Evolutionary conservation across 306 rosid genomes (phyloP), one percentile per base, ranked within the genome.

Genomic region (Cucurbita maxima): DNA sequence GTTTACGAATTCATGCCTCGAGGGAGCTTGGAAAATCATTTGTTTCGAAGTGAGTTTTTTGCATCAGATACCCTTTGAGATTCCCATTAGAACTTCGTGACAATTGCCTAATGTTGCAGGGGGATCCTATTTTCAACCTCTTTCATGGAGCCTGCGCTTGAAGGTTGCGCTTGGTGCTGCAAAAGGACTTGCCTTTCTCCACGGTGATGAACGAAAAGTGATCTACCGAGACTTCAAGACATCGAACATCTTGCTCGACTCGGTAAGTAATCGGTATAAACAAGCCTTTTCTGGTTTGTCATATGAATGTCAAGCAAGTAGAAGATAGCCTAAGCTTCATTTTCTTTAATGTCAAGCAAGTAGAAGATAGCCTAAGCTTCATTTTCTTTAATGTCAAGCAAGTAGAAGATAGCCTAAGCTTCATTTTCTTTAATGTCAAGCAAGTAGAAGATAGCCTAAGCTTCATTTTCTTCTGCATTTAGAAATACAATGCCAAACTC

Each of bases 151-250:
- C 71, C 85, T 88, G 11, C 94, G 90, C 5, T 61, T 88, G 78
- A 86, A 84, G 79, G 90, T 86, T 75, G 90, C 93, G 22, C 87
- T 86, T 68, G 90, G 83, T 61, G 92, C 93, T 70, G 94, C 90
- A 76, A 88, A 76, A 76, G 94, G 94, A 16, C 94, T 86, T 55
- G 88, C 90, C 16, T 88, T 83, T 80, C 86, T 88, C 30, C 94
- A 88, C 78, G 69, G 78, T 41, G 80, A 80, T 14, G 84, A 84
- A 73, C 76, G 78, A 20, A 83, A 80, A 84, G 94, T 88, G 56
- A 88, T 86, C 78, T 88, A 82, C 71, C 81, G 94, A 2, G 90
- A 86, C 63, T 88, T 88, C 36, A 88, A 88, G 84, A 79, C 90
- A 60, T 88, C 94, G 8, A 88, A 88, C 80, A 44, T 88, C 72